Percentiles rank a stretch among this genome's conserved stretches.
Conservation (phyloP, 73 alveolate species). For the Paramecium octaurelia region DNA sequence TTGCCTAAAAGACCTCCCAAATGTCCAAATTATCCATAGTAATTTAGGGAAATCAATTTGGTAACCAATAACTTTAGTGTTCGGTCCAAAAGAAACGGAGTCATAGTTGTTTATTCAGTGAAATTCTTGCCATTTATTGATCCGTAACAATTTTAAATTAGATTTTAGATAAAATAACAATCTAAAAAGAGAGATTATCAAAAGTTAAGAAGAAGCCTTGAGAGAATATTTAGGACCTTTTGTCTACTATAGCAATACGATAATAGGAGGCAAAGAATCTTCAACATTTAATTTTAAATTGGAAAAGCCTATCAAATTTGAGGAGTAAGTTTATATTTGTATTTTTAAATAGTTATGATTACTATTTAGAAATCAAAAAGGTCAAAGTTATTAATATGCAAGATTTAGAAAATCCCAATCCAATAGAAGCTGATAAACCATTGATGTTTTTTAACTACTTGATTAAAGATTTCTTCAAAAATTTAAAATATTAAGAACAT, state of each 20-base stretch:
- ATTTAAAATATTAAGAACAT: constrained; percentile 2
- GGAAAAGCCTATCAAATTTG: not conserved
- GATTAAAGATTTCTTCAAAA: constrained; percentile 9
- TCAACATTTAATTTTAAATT: not conserved
- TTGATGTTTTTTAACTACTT: not conserved
- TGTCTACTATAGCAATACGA: not conserved
- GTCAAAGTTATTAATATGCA: not conserved
- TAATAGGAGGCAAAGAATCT: not conserved
- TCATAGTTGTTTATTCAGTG: not conserved
- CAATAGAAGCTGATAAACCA: not conserved
- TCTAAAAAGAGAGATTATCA: constrained; percentile 14
- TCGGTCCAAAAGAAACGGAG: not conserved
- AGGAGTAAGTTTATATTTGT: not conserved
- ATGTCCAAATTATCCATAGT: not conserved
- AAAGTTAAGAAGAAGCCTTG: not conserved
- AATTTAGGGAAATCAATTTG: not conserved
- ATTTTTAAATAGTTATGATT: not conserved
- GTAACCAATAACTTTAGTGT: not conserved
- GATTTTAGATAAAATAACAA: not conserved
- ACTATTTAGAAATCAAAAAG: not conserved
- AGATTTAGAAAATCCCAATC: constrained; percentile 26
- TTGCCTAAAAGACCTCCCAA: not conserved
- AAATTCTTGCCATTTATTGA: not conserved
- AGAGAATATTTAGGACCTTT: not conserved
- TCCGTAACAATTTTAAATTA: not conserved